Evolutionary conservation across 2,329 filamentous ascomycete species (phyloP).

Genomic region (Penicillium griseofulvum): DNA sequence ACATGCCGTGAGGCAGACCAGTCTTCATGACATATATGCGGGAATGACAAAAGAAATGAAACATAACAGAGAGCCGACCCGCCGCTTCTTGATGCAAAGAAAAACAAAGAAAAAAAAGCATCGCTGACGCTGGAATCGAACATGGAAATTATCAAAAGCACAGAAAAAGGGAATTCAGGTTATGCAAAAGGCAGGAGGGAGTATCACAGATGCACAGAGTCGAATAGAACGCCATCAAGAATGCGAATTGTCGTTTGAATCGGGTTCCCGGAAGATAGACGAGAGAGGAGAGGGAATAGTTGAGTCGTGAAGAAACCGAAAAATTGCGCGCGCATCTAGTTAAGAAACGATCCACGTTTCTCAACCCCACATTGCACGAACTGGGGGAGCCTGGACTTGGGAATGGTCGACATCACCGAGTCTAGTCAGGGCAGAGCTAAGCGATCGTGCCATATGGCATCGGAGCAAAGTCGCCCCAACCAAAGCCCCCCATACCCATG

Average conservation of each 20-base stretch:
- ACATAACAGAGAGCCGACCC: conserved; percentile 47
- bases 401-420: conserved; percentile 26
- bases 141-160: conserved; percentile 40
- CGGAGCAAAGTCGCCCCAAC: conserved; percentile 70
- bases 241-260: conserved; percentile 34
- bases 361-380: not conserved
- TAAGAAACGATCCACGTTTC: conserved; percentile 21
- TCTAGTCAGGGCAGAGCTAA: conserved; percentile 48
- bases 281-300: not conserved
- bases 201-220: conserved; percentile 46
- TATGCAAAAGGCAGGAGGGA: conserved; percentile 40
- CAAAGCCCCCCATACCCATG: conserved; percentile 74
- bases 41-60: conserved; percentile 37
- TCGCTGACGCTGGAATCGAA: conserved; percentile 51
- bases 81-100: conserved; percentile 47
- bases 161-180: conserved; percentile 25
- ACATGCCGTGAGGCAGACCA: conserved; percentile 50
- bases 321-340: not conserved
- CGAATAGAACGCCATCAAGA: conserved; percentile 51
- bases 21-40: conserved; percentile 50
- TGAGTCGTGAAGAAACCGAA: not conserved
- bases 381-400: conserved; percentile 9
- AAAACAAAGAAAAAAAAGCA: conserved; percentile 29
- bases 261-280: conserved; percentile 13
- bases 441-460: conserved; percentile 71